Conservation (phyloP, 768 basidiomycete species). For the Suillus plorans region DNA sequence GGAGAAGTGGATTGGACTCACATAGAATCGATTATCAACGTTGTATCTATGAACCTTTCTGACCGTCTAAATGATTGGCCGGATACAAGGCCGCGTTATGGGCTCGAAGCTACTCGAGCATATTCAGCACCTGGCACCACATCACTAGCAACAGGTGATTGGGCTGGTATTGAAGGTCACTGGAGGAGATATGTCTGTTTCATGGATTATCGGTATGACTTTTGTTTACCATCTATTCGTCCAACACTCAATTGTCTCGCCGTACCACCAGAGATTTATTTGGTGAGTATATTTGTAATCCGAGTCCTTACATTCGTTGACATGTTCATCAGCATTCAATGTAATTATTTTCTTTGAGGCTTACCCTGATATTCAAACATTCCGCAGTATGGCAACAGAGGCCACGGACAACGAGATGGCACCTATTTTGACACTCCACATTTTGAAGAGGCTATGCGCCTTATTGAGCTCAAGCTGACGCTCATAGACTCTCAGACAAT, state of each 20-base stretch:
- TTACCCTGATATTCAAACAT: slow-evolving; percentile 8
- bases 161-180: slow-evolving; percentile 76
- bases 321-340: slow-evolving; percentile 44
- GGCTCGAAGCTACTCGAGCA: slow-evolving; percentile 51
- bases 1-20: slow-evolving; percentile 62
- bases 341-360: slow-evolving; percentile 28
- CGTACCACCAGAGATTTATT: slow-evolving; percentile 21
- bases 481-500: slow-evolving; percentile 36
- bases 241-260: slow-evolving; percentile 16
- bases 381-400: slow-evolving; percentile 17
- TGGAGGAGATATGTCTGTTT: slow-evolving; percentile 77
- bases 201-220: slow-evolving; percentile 69
- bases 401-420: slow-evolving; percentile 25
- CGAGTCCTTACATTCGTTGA: not conserved
- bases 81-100: slow-evolving; percentile 45
- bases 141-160: slow-evolving; percentile 43
- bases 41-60: slow-evolving; percentile 50
- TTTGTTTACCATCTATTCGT: slow-evolving; percentile 39
- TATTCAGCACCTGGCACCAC: slow-evolving; percentile 50
- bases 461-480: slow-evolving; percentile 56
- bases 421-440: slow-evolving; percentile 51
- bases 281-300: slow-evolving; percentile 14
- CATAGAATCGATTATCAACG: slow-evolving; percentile 56
- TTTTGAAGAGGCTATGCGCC: slow-evolving; percentile 65
- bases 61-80: slow-evolving; percentile 41